These are phyloP conservation scores for Amyloporia xantha DNA, from an alignment of 768 basidiomycete species.

Conservation along the genomic window DNA sequence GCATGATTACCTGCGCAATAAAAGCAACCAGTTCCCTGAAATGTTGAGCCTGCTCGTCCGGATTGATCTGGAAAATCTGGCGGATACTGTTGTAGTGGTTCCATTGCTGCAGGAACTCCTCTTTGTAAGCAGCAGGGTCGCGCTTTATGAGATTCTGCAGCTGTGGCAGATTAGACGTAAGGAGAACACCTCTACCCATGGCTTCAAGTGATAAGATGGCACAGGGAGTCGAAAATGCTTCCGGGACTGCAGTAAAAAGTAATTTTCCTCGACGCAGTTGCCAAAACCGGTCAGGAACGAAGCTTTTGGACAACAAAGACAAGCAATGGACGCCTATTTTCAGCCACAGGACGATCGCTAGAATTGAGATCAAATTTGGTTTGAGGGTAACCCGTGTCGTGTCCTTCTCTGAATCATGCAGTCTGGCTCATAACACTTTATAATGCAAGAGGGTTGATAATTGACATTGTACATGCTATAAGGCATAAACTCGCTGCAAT, in stretches of 20 bases:
- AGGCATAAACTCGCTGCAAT: not conserved
- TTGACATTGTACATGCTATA: too few relatives aligned
- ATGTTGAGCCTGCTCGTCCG: slow-evolving; percentile 78
- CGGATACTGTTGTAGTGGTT: slow-evolving; percentile 87
- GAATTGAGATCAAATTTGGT: too few relatives aligned
- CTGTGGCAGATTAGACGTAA: slow-evolving; percentile 88
- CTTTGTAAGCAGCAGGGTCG: slow-evolving; percentile 82
- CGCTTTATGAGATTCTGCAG: slow-evolving; percentile 97
- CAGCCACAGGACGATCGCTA: too few relatives aligned
- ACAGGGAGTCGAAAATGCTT: not conserved
- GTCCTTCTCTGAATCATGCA: too few relatives aligned
- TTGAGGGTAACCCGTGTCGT: too few relatives aligned
- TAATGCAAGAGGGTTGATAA: too few relatives aligned
- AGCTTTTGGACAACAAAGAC: slow-evolving; percentile 3
- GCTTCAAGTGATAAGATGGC: not conserved
- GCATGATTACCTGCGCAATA: slow-evolving; percentile 63
- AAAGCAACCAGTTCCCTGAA: slow-evolving; percentile 88
- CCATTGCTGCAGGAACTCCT: slow-evolving; percentile 97
- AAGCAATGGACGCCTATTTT: not conserved
- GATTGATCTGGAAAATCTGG: slow-evolving; percentile 76
- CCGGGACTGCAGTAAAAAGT: too few relatives aligned
- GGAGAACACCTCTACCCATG: slow-evolving; percentile 65
- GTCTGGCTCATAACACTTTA: too few relatives aligned
- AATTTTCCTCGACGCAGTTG: not conserved
- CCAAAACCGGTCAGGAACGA: slow-evolving; percentile 6